Evolutionary conservation across 164 flowering plant genomes (phyloP).

Genomic region (Macadamia tetraphylla): DNA sequence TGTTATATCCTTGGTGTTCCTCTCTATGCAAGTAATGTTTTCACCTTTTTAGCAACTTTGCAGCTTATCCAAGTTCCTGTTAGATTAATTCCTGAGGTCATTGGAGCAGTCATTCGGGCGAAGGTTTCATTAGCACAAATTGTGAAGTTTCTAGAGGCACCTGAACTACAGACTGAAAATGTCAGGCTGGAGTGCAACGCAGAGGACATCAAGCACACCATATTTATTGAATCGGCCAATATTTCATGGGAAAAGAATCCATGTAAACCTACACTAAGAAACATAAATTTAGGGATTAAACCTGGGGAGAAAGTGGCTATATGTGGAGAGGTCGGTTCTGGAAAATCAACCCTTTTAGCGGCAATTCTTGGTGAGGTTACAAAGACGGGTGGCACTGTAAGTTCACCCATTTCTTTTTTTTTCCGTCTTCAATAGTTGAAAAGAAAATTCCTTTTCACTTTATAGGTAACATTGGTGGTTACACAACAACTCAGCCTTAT

Average conservation of each 20-base stretch:
- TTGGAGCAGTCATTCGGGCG: slow-evolving; percentile 45
- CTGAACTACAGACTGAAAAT: slow-evolving; percentile 38
- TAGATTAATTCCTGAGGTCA: slow-evolving; percentile 49
- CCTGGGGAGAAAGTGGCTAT: slow-evolving; percentile 52
- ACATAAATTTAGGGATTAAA: slow-evolving; percentile 37
- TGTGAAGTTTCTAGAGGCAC: slow-evolving; percentile 49
- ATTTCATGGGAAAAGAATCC: slow-evolving; percentile 45
- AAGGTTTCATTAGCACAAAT: slow-evolving; percentile 51
- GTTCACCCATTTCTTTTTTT: slow-evolving; percentile 9
- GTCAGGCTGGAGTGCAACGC: slow-evolving; percentile 8
- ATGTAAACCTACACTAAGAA: slow-evolving; percentile 33
- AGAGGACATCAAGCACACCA: slow-evolving; percentile 16
- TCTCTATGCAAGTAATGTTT: slow-evolving; percentile 55
- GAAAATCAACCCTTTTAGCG: slow-evolving; percentile 63
- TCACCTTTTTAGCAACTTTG: slow-evolving; percentile 66
- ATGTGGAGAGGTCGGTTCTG: slow-evolving; percentile 71
- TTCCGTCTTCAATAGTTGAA: not conserved
- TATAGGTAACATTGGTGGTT: too few relatives aligned
- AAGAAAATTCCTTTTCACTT: not conserved
- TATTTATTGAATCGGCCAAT: slow-evolving; percentile 25
- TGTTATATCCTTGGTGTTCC: slow-evolving; percentile 54
- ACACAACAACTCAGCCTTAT: too few relatives aligned
- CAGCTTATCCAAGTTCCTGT: slow-evolving; percentile 70
- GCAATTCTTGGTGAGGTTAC: slow-evolving; percentile 65
- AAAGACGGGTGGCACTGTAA: slow-evolving; percentile 40